A percentile compares a stretch with the other conserved stretches of the same genome.
phyloP scores from a whole-genome alignment of 805 yeast species.

The Cyberlindnera bimundalis region DNA sequence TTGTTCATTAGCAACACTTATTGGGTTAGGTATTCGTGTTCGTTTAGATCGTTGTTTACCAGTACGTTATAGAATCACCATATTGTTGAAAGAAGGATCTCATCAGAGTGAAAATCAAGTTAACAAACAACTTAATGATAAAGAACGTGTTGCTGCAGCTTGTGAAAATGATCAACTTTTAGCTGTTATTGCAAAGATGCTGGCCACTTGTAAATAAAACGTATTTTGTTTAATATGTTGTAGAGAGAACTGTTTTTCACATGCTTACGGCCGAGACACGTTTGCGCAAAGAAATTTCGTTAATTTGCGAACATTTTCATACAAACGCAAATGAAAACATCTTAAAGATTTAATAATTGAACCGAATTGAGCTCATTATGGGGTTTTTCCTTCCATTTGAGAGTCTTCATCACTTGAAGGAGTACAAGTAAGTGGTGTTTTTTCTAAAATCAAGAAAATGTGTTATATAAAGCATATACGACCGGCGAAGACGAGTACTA shows the following conservation, averaged over 20 bases:
- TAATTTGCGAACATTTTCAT: too few species aligned
- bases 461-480: neutral
- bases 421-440: slow-evolving; percentile 30
- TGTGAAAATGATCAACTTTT: slow-evolving; percentile 93
- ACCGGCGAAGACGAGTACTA: neutral
- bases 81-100: slow-evolving; percentile 82
- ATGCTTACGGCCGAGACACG: too few species aligned
- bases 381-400: slow-evolving; percentile 60
- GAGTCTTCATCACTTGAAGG: slow-evolving; percentile 48
- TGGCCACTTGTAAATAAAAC: slow-evolving; percentile 63
- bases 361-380: slow-evolving; percentile 35
- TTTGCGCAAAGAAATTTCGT: too few species aligned
- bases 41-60: slow-evolving; percentile 87
- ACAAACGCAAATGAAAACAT: too few species aligned
- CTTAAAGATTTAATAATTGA: too few species aligned
- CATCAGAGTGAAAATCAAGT: slow-evolving; percentile 97
- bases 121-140: slow-evolving; percentile 93
- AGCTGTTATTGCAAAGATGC: slow-evolving; percentile 89
- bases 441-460: too few species aligned
- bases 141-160: slow-evolving; percentile 97
- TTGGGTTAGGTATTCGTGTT: slow-evolving; percentile 92
- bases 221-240: too few species aligned
- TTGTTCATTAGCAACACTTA: slow-evolving; percentile 92
- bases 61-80: slow-evolving; percentile 73
- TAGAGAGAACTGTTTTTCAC: too few species aligned